Conservation (phyloP, 176 grass and related monocot species). For the Puccinellia tenuiflora region DNA sequence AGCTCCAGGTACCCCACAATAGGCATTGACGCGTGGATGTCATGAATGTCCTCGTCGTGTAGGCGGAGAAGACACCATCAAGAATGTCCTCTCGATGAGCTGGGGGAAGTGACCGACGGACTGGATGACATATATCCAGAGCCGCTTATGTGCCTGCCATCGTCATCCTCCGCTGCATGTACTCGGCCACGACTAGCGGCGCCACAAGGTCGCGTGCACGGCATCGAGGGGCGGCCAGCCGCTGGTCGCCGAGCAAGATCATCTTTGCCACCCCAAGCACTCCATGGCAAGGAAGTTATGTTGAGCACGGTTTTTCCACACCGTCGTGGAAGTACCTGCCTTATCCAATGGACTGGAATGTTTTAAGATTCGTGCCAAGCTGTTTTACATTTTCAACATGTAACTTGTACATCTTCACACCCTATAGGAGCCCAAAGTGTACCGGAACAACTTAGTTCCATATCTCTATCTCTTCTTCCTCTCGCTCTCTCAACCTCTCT, state of each 20-base stretch:
- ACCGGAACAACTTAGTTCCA: no score
- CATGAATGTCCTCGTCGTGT: background rate
- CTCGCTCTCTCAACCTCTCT: no score
- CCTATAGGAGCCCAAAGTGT: no score
- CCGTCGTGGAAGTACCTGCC: no score
- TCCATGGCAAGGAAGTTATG: conserved; percentile 63
- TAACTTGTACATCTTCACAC: no score
- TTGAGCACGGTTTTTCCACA: no score
- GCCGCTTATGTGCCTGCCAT: background rate
- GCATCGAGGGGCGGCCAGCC: conserved; percentile 24
- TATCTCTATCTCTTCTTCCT: no score
- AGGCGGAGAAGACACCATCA: conserved; percentile 28
- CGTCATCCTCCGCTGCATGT: conserved; percentile 46
- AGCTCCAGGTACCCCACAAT: background rate
- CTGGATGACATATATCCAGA: conserved; percentile 43
- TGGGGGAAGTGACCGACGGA: conserved; percentile 67
- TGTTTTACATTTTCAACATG: no score
- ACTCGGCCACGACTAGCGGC: conserved; percentile 32
- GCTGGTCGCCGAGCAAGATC: conserved; percentile 69
- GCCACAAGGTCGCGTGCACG: conserved; percentile 41
- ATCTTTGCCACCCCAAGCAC: conserved; percentile 36
- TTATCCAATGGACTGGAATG: no score
- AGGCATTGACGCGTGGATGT: background rate
- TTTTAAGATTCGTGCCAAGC: no score
- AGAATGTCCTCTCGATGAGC: conserved; percentile 45